phyloP scores from a whole-genome alignment of 306 rosid species.

The Inga oerstediana region DNA sequence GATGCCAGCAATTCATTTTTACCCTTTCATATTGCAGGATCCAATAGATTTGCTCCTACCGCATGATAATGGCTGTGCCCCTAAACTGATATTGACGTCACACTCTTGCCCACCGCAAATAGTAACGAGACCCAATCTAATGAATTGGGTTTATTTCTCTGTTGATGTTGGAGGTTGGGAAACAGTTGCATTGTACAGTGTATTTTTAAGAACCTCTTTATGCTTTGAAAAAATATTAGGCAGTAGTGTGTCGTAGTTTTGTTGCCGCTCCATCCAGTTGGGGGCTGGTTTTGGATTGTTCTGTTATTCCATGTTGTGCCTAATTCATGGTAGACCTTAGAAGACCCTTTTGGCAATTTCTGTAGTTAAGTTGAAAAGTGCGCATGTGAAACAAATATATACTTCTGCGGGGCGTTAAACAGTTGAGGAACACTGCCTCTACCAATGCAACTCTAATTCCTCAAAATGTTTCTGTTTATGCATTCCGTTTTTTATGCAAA shows the following conservation, averaged over 20 bases:
- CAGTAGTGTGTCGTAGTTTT: background rate
- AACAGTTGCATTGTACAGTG: constrained; percentile 31
- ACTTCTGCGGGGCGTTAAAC: background rate
- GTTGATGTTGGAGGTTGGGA: constrained; percentile 12
- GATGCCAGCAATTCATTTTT: constrained; percentile 20
- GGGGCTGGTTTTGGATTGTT: background rate
- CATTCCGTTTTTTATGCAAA: background rate
- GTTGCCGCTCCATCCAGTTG: background rate
- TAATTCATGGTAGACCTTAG: background rate
- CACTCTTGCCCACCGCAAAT: background rate
- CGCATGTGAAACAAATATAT: background rate
- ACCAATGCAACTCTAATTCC: background rate
- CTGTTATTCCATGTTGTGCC: constrained; percentile 4
- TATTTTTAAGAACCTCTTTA: background rate
- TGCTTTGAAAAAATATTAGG: constrained; percentile 3
- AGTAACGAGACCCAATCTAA: constrained; percentile 14
- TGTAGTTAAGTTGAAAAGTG: background rate
- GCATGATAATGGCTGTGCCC: constrained; percentile 22
- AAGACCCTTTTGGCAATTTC: background rate
- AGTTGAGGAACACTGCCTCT: background rate
- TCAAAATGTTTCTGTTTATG: background rate
- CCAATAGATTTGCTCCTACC: constrained; percentile 31
- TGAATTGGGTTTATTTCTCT: background rate
- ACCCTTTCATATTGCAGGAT: constrained; percentile 39
- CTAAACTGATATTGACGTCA: background rate